These are phyloP conservation scores for Lathyrus oleraceus DNA, from an alignment of 306 rosid species.

Conservation along the genomic window DNA sequence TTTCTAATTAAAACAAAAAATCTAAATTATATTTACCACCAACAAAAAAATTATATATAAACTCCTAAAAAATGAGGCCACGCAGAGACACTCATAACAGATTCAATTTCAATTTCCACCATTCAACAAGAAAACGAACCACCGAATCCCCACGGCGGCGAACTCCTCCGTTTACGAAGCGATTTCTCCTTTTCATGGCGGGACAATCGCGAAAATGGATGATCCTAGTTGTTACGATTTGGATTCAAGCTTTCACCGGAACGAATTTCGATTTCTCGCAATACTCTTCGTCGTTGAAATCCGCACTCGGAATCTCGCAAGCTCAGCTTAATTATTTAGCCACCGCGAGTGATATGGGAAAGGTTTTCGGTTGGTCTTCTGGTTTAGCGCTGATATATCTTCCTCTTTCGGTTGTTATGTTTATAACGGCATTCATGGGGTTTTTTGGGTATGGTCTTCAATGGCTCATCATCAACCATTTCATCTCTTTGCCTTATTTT, in stretches of 20 bases:
- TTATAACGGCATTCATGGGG: constrained; percentile 81
- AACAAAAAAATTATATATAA: background rate
- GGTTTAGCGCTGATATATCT: constrained; percentile 68
- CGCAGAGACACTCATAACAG: constrained; percentile 18
- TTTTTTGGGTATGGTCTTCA: constrained; percentile 75
- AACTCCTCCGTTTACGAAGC: background rate
- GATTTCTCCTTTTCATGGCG: constrained; percentile 40
- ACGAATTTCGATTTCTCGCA: constrained; percentile 92
- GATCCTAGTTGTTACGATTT: constrained; percentile 77
- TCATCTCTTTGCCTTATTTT: constrained; percentile 69
- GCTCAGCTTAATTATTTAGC: constrained; percentile 78
- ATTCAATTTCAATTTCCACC: background rate
- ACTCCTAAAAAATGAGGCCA: constrained; percentile 13
- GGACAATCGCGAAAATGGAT: constrained; percentile 89
- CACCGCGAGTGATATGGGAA: constrained; percentile 82
- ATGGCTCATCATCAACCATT: constrained; percentile 63
- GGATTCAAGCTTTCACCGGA: constrained; percentile 94
- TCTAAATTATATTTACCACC: background rate
- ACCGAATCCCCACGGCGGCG: background rate
- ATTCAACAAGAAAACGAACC: background rate
- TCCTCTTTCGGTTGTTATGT: constrained; percentile 64
- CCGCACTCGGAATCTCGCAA: constrained; percentile 69
- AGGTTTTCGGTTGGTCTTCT: constrained; percentile 87
- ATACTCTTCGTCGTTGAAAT: constrained; percentile 76
- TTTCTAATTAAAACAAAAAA: background rate